These are phyloP conservation scores for Trichophyton schoenleinii DNA, from an alignment of 2,329 filamentous ascomycete genomes.

Conservation along the genomic window DNA sequence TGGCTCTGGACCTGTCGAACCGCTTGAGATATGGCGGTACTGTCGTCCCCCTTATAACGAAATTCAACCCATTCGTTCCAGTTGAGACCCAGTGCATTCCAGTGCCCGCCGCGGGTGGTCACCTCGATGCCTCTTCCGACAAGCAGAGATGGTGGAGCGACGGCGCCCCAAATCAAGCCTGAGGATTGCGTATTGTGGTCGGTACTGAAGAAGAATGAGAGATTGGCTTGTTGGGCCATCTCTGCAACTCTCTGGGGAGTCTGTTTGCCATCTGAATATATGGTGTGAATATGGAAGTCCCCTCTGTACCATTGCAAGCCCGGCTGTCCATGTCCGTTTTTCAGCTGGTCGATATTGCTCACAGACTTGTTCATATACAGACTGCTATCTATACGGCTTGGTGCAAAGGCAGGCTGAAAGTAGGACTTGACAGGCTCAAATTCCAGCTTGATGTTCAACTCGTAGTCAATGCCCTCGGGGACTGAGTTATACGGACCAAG, in stretches of 20 bases:
- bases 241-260: slow-evolving; percentile 12
- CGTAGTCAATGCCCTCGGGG: slow-evolving; percentile 15
- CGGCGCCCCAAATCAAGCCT: slow-evolving; percentile 14
- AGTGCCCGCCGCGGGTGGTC: slow-evolving; percentile 16
- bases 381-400: slow-evolving; percentile 7
- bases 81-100: slow-evolving; percentile 17
- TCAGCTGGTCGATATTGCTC: neutral
- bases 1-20: slow-evolving; percentile 10
- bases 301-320: slow-evolving; percentile 13
- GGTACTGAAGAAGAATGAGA: slow-evolving; percentile 18
- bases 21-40: slow-evolving; percentile 6
- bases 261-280: slow-evolving; percentile 17
- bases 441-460: slow-evolving; percentile 12
- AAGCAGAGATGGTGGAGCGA: slow-evolving; percentile 13
- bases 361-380: neutral
- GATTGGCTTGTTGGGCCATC: slow-evolving; percentile 11
- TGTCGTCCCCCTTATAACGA: slow-evolving; percentile 11
- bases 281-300: slow-evolving; percentile 18
- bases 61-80: slow-evolving; percentile 11
- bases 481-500: slow-evolving; percentile 15
- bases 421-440: slow-evolving; percentile 9
- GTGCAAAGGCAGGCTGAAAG: slow-evolving; percentile 10
- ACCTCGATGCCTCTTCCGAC: slow-evolving; percentile 18
- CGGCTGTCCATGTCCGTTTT: neutral
- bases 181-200: slow-evolving; percentile 18